These are phyloP conservation scores for Tranzscheliella williamsii DNA, from an alignment of 1,284 basidiomycete genomes.

Conservation along the genomic window DNA sequence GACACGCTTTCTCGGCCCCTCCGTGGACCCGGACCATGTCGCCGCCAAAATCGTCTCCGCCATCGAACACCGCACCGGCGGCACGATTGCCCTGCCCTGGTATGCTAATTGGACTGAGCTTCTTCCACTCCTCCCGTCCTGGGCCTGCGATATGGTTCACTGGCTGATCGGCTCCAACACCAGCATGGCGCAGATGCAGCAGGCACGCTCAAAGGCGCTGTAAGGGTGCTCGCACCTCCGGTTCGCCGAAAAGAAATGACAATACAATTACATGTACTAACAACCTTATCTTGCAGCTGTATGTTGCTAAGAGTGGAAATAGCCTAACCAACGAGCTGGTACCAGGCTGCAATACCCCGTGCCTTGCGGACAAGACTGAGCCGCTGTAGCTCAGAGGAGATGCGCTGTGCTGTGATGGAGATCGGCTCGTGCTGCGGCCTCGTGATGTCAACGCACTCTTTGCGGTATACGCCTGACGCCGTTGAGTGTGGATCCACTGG, in stretches of 20 bases:
- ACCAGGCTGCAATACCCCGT: constrained; percentile 8
- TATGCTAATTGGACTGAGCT: constrained; percentile 46
- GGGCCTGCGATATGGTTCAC: constrained; percentile 25
- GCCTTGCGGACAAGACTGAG: constrained; percentile 19
- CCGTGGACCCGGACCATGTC: constrained; percentile 30
- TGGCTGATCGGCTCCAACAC: constrained; percentile 27
- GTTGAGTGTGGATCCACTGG: constrained; percentile 2
- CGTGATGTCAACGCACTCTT: constrained; percentile 9
- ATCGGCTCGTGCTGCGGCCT: constrained; percentile 13
- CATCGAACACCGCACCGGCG: constrained; percentile 35
- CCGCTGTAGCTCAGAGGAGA: constrained; percentile 7
- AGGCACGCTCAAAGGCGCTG: constrained; percentile 15
- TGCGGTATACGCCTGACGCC: constrained; percentile 7
- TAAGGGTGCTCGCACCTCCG: no score
- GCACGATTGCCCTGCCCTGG: constrained; percentile 41
- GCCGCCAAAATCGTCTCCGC: constrained; percentile 34
- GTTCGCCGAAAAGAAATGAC: no score
- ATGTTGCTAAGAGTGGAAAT: no score
- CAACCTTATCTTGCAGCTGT: no score
- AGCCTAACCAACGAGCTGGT: constrained; percentile 27
- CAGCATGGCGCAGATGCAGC: constrained; percentile 26
- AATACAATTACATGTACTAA: no score
- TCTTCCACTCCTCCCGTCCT: constrained; percentile 39
- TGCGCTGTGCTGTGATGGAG: constrained; percentile 16
- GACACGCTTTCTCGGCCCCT: constrained; percentile 45